These are phyloP conservation scores for Lachancea thermotolerans DNA, from an alignment of 805 yeast species.

Conservation along the genomic window DNA sequence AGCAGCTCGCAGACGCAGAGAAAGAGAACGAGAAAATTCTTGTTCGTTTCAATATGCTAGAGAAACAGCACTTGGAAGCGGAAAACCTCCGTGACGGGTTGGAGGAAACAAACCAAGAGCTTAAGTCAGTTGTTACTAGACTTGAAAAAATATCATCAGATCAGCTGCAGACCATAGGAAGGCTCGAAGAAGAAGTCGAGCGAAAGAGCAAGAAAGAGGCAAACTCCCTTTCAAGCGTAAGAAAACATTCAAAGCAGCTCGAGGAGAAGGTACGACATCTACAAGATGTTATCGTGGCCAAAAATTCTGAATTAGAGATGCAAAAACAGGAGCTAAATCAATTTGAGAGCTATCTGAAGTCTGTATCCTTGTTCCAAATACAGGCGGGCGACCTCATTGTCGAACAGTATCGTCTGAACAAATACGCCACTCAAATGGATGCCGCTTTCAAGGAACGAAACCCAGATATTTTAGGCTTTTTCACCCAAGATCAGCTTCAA, in stretches of 20 bases:
- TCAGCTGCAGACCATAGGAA: constrained; percentile 3
- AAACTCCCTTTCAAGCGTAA: background rate
- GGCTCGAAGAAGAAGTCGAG: constrained; percentile 4
- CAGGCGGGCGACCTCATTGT: constrained; percentile 13
- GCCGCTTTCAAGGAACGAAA: constrained; percentile 5
- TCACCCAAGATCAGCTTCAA: constrained; percentile 9
- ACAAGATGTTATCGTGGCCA: background rate
- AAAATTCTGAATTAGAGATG: background rate
- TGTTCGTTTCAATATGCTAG: constrained; percentile 1
- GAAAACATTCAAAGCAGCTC: background rate
- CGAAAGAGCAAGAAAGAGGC: constrained; percentile 3
- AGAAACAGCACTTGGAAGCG: constrained; percentile 1
- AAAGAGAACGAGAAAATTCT: background rate
- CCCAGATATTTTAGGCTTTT: constrained; percentile 13
- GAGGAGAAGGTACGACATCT: background rate
- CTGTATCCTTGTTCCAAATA: constrained; percentile 12
- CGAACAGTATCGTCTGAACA: constrained; percentile 6
- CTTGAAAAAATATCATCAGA: constrained; percentile 1
- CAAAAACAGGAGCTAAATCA: background rate
- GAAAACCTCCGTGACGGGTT: constrained; percentile 3
- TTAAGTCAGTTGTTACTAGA: constrained; percentile 1
- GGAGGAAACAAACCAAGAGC: constrained; percentile 1
- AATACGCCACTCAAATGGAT: constrained; percentile 8
- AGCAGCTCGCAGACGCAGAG: background rate
- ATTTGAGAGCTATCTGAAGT: constrained; percentile 9